Conservation (phyloP, 2,329 filamentous ascomycete species). For the Trichothecium sympodiale region DNA sequence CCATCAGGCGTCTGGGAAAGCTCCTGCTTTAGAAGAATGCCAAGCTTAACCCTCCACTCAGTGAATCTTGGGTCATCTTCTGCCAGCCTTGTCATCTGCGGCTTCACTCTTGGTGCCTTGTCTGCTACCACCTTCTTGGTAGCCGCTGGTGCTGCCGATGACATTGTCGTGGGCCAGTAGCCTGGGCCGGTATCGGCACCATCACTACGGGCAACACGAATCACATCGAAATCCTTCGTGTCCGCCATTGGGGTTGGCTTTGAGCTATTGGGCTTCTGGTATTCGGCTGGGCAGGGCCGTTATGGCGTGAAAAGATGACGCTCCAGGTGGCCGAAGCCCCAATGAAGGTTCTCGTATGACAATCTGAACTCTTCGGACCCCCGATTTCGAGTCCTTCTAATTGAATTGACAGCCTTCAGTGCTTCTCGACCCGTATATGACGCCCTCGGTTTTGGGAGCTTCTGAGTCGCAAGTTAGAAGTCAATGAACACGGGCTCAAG, state of each 20-base stretch:
- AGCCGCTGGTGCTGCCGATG: constrained; percentile 14
- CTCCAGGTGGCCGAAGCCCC: too few relatives aligned
- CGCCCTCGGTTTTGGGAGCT: too few relatives aligned
- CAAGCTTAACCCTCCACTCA: constrained; percentile 34
- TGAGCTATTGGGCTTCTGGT: too few relatives aligned
- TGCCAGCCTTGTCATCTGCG: constrained; percentile 30
- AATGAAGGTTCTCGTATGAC: too few relatives aligned
- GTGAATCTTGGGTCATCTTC: constrained; percentile 31
- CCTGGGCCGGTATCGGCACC: constrained; percentile 32
- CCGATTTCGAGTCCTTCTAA: too few relatives aligned
- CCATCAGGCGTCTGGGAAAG: constrained; percentile 28
- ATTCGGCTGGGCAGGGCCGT: too few relatives aligned
- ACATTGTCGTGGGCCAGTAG: constrained; percentile 27
- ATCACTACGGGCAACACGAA: constrained; percentile 33
- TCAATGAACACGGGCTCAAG: too few relatives aligned
- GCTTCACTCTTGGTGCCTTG: constrained; percentile 26
- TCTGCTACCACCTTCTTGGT: constrained; percentile 23
- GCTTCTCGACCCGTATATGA: too few relatives aligned
- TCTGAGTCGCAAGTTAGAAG: too few relatives aligned
- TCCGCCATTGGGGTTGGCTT: constrained; percentile 19
- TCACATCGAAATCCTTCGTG: constrained; percentile 27
- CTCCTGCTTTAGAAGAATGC: constrained; percentile 33
- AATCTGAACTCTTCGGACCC: too few relatives aligned
- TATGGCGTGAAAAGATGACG: too few relatives aligned
- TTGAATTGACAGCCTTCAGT: too few relatives aligned